Evolutionary conservation across 2,329 filamentous ascomycete genomes (phyloP).

Genomic region (Sclerotinia nivalis): DNA sequence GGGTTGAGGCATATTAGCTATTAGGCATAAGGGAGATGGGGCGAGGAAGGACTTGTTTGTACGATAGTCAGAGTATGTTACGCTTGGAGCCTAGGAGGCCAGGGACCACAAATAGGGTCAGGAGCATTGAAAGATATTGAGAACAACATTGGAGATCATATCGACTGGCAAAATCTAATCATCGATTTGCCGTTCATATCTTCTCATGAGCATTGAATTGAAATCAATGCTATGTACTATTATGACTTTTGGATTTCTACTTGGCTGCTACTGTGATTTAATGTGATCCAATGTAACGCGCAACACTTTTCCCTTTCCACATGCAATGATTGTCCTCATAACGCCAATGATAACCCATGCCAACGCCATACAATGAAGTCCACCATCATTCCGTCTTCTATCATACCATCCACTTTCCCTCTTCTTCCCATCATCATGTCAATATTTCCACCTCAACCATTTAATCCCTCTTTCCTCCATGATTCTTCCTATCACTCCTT

Average conservation of each 20-base stretch:
- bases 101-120: constrained; percentile 4
- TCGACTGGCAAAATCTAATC: neutral
- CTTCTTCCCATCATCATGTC: neutral
- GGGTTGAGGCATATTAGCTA: neutral
- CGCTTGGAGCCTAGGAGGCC: neutral
- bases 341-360: constrained; percentile 20
- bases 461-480: constrained; percentile 27
- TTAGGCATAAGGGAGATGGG: neutral
- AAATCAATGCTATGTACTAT: constrained; percentile 11
- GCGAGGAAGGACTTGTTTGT: constrained; percentile 13
- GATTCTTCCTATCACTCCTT: constrained; percentile 46
- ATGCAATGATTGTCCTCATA: constrained; percentile 11
- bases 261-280: neutral
- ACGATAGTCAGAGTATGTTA: constrained; percentile 14
- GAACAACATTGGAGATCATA: constrained; percentile 8
- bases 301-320: constrained; percentile 22
- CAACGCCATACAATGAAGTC: constrained; percentile 27
- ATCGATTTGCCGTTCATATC: neutral
- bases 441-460: neutral
- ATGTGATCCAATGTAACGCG: neutral
- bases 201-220: neutral
- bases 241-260: constrained; percentile 2
- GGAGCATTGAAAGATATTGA: constrained; percentile 5
- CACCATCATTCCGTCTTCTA: constrained; percentile 3
- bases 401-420: constrained; percentile 15